Base-by-base conservation (phyloP, 805 yeast genomes). In the Millerozyma miso region DNA sequence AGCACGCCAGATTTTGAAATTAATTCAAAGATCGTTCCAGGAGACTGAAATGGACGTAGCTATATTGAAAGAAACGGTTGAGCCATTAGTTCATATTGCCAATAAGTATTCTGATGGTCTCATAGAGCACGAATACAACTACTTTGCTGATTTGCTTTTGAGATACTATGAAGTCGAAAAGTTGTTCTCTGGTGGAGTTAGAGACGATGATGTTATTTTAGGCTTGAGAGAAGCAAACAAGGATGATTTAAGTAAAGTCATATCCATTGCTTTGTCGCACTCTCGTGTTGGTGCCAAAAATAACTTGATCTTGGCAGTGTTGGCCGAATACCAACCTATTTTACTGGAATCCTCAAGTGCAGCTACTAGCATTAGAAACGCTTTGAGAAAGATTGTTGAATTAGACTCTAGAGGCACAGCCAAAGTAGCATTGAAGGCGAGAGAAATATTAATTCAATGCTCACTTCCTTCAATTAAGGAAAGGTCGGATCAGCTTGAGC, bases 401-500 rank as follows among this genome's bases (percentile, higher is more conserved):
- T 76, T 93, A 50, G 98, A 91, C 55, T 79, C 93, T 19, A 84
- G 97, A 61, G 80, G 88, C 6, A 81, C 96, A 31, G 91, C 96
- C 20, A 91, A 90, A 73, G 97, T 91, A 39, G 88, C 96, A 19
- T 74, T 93, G 59, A 89, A 88, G 66, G 97, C 98, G 1, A 82
- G 98, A 62, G 99, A 95, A 69, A 85, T 95, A 46, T 78, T 93
- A 57, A 93, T 93, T 57, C 96, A 90, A 74, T 93, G 97, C 63
- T 88, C 98, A 23, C 76, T 93, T 69, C 99, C 99, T 32, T 89
- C 98, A 3, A 83, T 89, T 49, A 82, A 87, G 65, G 99, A 93
- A 69, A 83, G 98, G 72, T 84, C 96, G 26, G 97, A 91, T 64
- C 99, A 95, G 72, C 78, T 93, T 60, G 98, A 95, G 71, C 97